Percentiles rank a stretch among this genome's conserved stretches.
These are phyloP conservation scores for Saccharum hybrid DNA, from an alignment of 202 grass and related monocot genomes.

Conservation along the genomic window DNA sequence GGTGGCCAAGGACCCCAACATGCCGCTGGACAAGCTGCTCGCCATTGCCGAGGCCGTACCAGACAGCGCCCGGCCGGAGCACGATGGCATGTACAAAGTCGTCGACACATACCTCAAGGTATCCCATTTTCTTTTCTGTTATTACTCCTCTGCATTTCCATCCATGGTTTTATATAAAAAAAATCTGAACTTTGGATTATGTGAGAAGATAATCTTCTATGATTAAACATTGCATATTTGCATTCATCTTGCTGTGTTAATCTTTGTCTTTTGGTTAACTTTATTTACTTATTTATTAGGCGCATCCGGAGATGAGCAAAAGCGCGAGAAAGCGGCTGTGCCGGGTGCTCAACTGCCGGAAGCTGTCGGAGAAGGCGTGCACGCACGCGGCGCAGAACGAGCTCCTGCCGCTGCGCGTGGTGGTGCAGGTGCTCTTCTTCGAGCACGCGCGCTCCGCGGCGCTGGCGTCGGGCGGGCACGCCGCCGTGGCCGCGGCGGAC, in stretches of 20 bases:
- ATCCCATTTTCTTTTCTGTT: background rate
- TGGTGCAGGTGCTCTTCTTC: constrained; percentile 98
- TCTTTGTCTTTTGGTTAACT: background rate
- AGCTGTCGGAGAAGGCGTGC: constrained; percentile 86
- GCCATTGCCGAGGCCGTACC: constrained; percentile 81
- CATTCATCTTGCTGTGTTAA: background rate
- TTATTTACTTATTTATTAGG: constrained; percentile 29
- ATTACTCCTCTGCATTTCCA: background rate
- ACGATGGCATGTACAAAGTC: constrained; percentile 89
- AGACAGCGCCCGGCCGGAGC: constrained; percentile 70
- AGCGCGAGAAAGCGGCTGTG: constrained; percentile 71
- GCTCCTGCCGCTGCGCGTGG: constrained; percentile 82
- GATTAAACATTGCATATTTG: background rate
- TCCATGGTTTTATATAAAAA: background rate
- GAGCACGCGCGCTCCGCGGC: constrained; percentile 81
- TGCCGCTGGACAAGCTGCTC: constrained; percentile 80
- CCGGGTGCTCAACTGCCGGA: constrained; percentile 86
- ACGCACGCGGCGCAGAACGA: constrained; percentile 93
- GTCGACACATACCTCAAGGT: constrained; percentile 87
- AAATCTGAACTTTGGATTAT: constrained; percentile 5
- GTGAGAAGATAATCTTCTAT: background rate
- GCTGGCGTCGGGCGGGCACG: constrained; percentile 38
- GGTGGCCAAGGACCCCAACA: constrained; percentile 73
- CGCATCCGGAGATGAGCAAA: constrained; percentile 82
- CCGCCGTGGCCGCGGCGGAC: constrained; percentile 33